Conservation (phyloP, 2,329 filamentous ascomycete species). For the Venturia carpophila region DNA sequence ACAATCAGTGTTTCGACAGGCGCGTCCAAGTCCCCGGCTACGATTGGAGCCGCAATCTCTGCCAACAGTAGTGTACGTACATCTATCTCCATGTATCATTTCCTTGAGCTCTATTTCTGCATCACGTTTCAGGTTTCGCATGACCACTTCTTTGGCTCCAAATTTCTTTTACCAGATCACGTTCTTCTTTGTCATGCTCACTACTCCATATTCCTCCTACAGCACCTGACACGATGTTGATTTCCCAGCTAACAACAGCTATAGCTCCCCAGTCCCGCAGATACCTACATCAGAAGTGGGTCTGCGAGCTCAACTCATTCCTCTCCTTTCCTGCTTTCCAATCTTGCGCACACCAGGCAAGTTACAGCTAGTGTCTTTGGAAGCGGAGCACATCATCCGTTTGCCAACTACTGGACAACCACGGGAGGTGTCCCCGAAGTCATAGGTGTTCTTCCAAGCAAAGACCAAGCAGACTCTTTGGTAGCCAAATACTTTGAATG, state of each 20-base stretch:
- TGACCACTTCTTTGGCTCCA: too few species aligned
- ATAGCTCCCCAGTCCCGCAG: slow-evolving; percentile 15
- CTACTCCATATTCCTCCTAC: not conserved
- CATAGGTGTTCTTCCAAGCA: slow-evolving; percentile 65
- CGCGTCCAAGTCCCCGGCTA: not conserved
- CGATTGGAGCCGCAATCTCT: not conserved
- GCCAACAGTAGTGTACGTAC: slow-evolving; percentile 1
- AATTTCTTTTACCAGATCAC: too few species aligned
- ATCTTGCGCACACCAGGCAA: slow-evolving; percentile 63
- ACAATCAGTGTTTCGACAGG: slow-evolving; percentile 7
- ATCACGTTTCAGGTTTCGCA: too few species aligned
- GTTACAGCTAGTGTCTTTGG: slow-evolving; percentile 72
- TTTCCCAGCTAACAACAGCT: not conserved
- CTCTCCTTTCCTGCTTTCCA: slow-evolving; percentile 55
- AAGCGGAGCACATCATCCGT: slow-evolving; percentile 70
- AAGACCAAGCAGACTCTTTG: slow-evolving; percentile 66
- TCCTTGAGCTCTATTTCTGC: not conserved
- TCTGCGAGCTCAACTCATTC: slow-evolving; percentile 33
- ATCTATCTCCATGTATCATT: not conserved
- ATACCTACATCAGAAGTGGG: slow-evolving; percentile 17
- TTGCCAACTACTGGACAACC: slow-evolving; percentile 80
- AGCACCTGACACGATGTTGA: not conserved
- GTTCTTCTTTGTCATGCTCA: too few species aligned
- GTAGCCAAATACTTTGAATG: slow-evolving; percentile 46
- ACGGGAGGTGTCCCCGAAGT: slow-evolving; percentile 68